These are phyloP conservation scores for Calamus simplicifolius DNA, from an alignment of 176 grass and related monocot species.

Conservation along the genomic window DNA sequence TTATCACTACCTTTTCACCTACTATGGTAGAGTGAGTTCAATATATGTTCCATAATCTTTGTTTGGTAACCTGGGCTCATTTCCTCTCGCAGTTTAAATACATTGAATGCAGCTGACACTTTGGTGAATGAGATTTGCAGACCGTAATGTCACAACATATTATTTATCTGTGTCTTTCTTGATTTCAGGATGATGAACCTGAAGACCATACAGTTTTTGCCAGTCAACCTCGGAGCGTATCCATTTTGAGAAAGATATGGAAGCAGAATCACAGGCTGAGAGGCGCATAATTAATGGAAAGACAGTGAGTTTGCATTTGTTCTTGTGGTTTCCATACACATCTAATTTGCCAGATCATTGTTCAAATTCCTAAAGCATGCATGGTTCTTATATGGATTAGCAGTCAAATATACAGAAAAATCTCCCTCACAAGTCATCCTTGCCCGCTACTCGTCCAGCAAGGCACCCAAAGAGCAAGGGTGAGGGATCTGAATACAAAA, in stretches of 20 bases:
- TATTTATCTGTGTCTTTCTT: too few species aligned
- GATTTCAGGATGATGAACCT: slow-evolving; percentile 60
- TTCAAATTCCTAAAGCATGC: background rate
- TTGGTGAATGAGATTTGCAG: too few species aligned
- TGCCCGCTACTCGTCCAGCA: slow-evolving; percentile 37
- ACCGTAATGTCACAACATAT: too few species aligned
- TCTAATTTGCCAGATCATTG: slow-evolving; percentile 6
- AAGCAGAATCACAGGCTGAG: slow-evolving; percentile 65
- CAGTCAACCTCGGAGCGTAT: slow-evolving; percentile 33
- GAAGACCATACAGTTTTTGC: slow-evolving; percentile 62
- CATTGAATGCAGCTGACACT: too few species aligned
- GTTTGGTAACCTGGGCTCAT: too few species aligned
- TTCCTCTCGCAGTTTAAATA: background rate
- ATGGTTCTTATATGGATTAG: slow-evolving; percentile 19
- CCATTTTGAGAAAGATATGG: slow-evolving; percentile 67
- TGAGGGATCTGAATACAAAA: slow-evolving; percentile 93
- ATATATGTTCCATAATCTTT: too few species aligned
- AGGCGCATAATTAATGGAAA: slow-evolving; percentile 61
- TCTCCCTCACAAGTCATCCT: slow-evolving; percentile 37
- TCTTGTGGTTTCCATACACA: background rate
- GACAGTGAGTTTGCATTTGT: slow-evolving; percentile 28
- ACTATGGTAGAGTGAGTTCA: too few species aligned
- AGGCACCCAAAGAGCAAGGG: slow-evolving; percentile 55
- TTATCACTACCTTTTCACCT: too few species aligned
- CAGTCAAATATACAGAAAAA: slow-evolving; percentile 62